phyloP scores from a whole-genome alignment of 306 rosid genomes.

The Trifolium fragiferum region DNA sequence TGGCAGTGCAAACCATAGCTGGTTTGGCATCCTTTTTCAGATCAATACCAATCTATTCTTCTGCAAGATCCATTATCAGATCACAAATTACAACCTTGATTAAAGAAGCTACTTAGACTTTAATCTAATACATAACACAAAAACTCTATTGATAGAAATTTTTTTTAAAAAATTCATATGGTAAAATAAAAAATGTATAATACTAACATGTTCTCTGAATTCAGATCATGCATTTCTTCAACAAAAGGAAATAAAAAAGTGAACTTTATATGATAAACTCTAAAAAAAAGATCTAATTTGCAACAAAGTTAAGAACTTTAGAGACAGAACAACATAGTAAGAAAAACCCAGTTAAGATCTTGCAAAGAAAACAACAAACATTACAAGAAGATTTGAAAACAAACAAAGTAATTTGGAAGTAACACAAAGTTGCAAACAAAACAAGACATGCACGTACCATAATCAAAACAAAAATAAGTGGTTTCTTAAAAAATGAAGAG shows the following conservation, averaged over 20 bases:
- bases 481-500: constrained; percentile 21
- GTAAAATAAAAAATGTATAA: constrained; percentile 33
- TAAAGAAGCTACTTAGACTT: constrained; percentile 19
- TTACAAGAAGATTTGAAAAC: not conserved
- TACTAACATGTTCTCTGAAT: constrained; percentile 24
- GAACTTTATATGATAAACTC: constrained; percentile 9
- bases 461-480: constrained; percentile 21
- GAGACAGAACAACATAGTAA: constrained; percentile 41
- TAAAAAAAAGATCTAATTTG: constrained; percentile 40
- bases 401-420: constrained; percentile 34
- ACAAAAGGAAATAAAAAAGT: constrained; percentile 10
- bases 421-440: constrained; percentile 41
- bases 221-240: constrained; percentile 44
- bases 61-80: constrained; percentile 57
- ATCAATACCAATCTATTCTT: constrained; percentile 40
- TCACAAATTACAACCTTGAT: constrained; percentile 43
- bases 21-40: constrained; percentile 85
- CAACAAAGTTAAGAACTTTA: constrained; percentile 13
- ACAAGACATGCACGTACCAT: constrained; percentile 68
- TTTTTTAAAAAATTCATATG: constrained; percentile 12
- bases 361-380: constrained; percentile 18
- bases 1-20: constrained; percentile 99
- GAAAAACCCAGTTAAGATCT: constrained; percentile 48
- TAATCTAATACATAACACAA: constrained; percentile 26
- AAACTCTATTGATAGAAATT: constrained; percentile 30